Percentiles rank a stretch among this genome's conserved stretches.
These are phyloP conservation scores for Diaporthe humulicola DNA, from an alignment of 2,329 filamentous ascomycete genomes.

Conservation along the genomic window DNA sequence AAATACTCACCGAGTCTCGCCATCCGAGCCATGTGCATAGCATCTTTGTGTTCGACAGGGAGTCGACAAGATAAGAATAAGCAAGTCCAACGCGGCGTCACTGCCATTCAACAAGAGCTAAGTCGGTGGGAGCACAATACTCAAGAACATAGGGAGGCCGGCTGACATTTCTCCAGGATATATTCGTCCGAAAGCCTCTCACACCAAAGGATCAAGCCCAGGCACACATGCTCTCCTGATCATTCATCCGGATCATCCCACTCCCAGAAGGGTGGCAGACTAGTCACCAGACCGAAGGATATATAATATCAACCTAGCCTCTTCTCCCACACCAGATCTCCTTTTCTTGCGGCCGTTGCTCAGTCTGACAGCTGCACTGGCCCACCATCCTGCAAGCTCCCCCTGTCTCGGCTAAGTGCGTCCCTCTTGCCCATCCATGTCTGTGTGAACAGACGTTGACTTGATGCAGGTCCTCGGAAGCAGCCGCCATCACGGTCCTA, in stretches of 20 bases:
- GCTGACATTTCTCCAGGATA: conserved; percentile 24
- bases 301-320: conserved; percentile 39
- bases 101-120: not conserved
- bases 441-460: not conserved
- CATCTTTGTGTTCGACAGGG: not conserved
- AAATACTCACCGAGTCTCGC: conserved; percentile 24
- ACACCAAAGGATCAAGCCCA: conserved; percentile 17
- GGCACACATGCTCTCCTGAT: conserved; percentile 30
- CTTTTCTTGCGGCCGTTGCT: conserved; percentile 15
- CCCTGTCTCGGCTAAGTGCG: conserved; percentile 30
- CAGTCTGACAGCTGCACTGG: conserved; percentile 28
- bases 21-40: not conserved
- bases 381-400: conserved; percentile 27
- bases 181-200: conserved; percentile 15
- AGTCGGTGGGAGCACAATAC: not conserved
- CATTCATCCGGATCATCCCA: conserved; percentile 32
- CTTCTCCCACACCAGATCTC: conserved; percentile 9
- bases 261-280: conserved; percentile 6
- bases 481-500: not conserved
- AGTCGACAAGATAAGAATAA: conserved; percentile 15
- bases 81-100: conserved; percentile 1
- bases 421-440: conserved; percentile 7
- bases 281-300: conserved; percentile 34
- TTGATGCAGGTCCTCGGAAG: conserved; percentile 3
- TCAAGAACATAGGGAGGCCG: not conserved